A percentile compares a stretch with the other conserved stretches of the same genome.
phyloP scores from a whole-genome alignment of 2,329 filamentous ascomycete genomes.

The Diaporthe sp. region DNA sequence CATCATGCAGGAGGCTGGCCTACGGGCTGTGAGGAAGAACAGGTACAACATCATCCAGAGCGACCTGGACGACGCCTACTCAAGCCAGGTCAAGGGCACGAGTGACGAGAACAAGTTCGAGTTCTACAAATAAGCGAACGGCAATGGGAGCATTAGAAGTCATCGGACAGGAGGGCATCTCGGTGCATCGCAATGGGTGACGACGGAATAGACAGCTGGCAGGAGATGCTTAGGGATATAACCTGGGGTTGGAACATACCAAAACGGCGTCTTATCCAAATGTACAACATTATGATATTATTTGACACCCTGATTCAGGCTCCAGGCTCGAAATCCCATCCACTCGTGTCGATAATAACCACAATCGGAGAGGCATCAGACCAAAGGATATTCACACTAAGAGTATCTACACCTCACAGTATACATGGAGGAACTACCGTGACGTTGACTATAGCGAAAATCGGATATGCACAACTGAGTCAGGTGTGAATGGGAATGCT shows the following conservation, averaged over 20 bases:
- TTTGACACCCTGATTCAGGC: background rate
- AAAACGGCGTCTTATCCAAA: constrained; percentile 24
- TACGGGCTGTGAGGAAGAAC: constrained; percentile 96
- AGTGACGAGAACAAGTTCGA: constrained; percentile 81
- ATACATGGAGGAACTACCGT: no score
- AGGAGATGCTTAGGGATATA: background rate
- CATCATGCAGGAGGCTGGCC: constrained; percentile 98
- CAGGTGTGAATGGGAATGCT: no score
- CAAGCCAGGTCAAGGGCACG: constrained; percentile 90
- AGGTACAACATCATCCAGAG: constrained; percentile 99
- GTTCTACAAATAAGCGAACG: constrained; percentile 79
- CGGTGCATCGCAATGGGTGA: constrained; percentile 13
- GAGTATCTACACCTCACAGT: no score
- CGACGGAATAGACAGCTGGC: background rate
- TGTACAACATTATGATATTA: constrained; percentile 35
- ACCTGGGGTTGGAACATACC: background rate
- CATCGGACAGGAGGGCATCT: background rate
- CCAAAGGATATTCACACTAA: no score
- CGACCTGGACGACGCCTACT: constrained; percentile 97
- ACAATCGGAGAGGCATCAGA: no score
- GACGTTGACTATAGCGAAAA: no score
- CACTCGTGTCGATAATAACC: background rate
- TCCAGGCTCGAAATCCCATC: background rate
- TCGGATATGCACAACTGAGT: no score
- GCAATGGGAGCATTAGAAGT: background rate